Evolutionary conservation across 2,329 filamentous ascomycete species (phyloP).

Genomic region (Botrytis hyacinthi): DNA sequence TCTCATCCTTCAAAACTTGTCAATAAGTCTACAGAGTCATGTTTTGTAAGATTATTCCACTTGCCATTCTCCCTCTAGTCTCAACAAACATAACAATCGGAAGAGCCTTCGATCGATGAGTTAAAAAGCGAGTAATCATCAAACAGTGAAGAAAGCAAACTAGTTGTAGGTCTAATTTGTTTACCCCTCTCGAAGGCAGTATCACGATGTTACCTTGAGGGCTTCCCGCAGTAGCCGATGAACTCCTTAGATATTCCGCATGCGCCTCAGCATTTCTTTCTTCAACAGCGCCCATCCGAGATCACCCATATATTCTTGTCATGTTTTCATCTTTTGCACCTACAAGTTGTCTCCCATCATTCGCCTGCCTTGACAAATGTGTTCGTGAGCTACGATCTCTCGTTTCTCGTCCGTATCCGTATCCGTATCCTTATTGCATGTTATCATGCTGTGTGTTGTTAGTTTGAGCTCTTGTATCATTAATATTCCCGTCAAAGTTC

Average conservation of each 20-base stretch:
- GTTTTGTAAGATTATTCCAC: not conserved
- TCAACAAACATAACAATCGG: not conserved
- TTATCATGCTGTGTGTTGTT: not conserved
- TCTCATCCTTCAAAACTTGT: not conserved
- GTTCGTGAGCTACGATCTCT: not conserved
- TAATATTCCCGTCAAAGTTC: not conserved
- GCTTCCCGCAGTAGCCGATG: not conserved
- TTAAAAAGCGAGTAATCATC: not conserved
- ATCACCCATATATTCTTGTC: not conserved
- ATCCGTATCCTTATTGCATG: not conserved
- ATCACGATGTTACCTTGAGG: too few species aligned
- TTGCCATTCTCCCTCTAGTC: not conserved
- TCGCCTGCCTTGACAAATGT: not conserved
- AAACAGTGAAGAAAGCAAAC: not conserved
- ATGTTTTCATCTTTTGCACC: not conserved
- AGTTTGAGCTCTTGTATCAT: not conserved
- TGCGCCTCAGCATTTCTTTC: not conserved
- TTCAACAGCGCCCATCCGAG: not conserved
- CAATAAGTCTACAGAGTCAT: not conserved
- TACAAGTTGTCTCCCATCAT: too few species aligned
- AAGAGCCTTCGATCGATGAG: not conserved
- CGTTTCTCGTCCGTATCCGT: not conserved
- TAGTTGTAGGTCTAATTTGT: too few species aligned
- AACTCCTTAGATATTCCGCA: not conserved
- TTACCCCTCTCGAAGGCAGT: not conserved